Base-by-base conservation (phyloP, 306 rosid genomes). In the Parietaria judaica region DNA sequence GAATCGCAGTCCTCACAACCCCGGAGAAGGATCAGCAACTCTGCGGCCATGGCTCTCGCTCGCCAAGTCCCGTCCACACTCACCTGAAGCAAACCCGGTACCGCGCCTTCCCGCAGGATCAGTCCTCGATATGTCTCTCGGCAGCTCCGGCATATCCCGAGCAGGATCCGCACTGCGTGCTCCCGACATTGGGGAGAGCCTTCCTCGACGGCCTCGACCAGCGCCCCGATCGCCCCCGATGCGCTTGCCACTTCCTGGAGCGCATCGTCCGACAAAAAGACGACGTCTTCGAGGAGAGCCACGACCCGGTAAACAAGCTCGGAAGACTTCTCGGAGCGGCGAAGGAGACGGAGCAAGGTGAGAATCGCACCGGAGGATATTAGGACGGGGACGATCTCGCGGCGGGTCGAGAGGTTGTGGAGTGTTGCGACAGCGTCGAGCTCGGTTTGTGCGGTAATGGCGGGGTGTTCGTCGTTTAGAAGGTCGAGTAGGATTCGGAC, bases 41-140 rank as follows among this genome's bases (percentile, higher is more conserved):
- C 81, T 36, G 65, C 14, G 15, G 97, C 82, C 70, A 51, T 54
- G 13, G 63, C 56, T 67, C 73, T 83, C 9, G 86, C 91, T 44
- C 76, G 68, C 79, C 80, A 9, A 2, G 97, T 83, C 51, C 97
- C 97, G 31, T 86, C 95, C 64, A 82, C 80, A 0, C 83, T 83
- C 70, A 89, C 67, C 84, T 89, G 91, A 70, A 89, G 95, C 78
- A 86, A 70, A 10, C 95, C 89, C 0, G 91, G 95, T 86, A 89
- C 81, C 23, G 79, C 91, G n/a, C 96, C 96, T 54, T 83, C 91
- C 66, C 78, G 72, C 66, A 89, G 54, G 14, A 84, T 83, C 78
- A 81, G 4, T 48, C 70, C 95, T 74, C 91, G 72, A 71, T 83
- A 89, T 46, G 67, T 89, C 36, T 89, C 95, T 65, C 97, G 74